Conservation (phyloP, 306 rosid species). For the Astragalus glycyphyllos region DNA sequence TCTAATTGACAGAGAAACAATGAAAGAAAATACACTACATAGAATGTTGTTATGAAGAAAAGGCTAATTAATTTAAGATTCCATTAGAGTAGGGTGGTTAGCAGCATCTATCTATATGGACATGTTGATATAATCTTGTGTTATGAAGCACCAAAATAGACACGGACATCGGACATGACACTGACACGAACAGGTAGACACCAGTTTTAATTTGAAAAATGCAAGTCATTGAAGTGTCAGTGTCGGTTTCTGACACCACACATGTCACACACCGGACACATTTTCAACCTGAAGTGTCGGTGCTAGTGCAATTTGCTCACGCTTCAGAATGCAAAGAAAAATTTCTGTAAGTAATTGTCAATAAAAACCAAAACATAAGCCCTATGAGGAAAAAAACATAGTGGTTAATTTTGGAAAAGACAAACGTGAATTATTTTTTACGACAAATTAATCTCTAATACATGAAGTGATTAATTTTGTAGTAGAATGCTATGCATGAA, state of each 20-base stretch:
- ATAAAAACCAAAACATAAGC: neutral
- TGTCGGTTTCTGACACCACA: too few relatives aligned
- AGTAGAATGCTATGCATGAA: constrained; percentile 9
- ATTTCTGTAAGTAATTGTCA: neutral
- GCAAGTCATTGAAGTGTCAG: too few relatives aligned
- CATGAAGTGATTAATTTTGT: constrained; percentile 7
- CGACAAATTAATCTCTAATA: constrained; percentile 1
- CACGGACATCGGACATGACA: too few relatives aligned
- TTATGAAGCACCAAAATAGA: too few relatives aligned
- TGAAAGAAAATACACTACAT: constrained; percentile 3
- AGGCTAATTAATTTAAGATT: neutral
- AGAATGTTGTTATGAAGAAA: constrained; percentile 1
- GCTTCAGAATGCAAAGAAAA: constrained; percentile 28
- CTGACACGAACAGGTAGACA: too few relatives aligned
- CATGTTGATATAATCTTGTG: constrained; percentile 6
- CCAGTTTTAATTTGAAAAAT: too few relatives aligned
- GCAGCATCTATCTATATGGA: constrained; percentile 17
- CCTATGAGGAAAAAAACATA: neutral
- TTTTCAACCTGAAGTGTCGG: too few relatives aligned
- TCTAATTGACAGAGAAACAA: constrained; percentile 19
- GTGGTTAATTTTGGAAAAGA: neutral
- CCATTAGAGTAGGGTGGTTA: constrained; percentile 11
- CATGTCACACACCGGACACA: too few relatives aligned
- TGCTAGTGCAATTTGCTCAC: neutral
- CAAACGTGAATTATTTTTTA: neutral